Conservation (phyloP, 1,284 basidiomycete species). For the Cystobasidiaceae sp. region DNA sequence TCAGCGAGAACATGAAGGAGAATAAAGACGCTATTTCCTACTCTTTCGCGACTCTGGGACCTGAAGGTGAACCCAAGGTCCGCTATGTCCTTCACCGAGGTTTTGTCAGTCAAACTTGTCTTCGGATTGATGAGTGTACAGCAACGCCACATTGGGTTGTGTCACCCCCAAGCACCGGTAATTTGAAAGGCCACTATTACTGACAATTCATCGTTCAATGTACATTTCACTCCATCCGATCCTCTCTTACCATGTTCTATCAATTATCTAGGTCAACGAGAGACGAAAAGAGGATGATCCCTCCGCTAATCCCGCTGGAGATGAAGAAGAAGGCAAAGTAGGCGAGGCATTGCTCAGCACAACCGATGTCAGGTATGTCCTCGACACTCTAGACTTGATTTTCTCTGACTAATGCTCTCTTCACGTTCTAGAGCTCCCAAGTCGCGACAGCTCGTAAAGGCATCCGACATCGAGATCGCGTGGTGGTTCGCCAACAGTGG, state of each 20-base stretch:
- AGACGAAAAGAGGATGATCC: conserved; percentile 36
- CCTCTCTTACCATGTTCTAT: neutral
- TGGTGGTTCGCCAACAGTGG: conserved; percentile 47
- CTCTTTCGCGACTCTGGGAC: conserved; percentile 12
- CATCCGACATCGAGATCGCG: conserved; percentile 43
- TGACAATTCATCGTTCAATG: no score
- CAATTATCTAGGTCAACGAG: conserved; percentile 10
- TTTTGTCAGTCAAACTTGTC: conserved; percentile 45
- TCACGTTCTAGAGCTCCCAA: conserved; percentile 41
- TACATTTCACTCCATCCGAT: neutral
- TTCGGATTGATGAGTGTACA: no score
- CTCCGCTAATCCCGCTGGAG: conserved; percentile 37
- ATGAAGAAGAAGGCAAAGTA: conserved; percentile 38
- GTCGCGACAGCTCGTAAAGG: conserved; percentile 42
- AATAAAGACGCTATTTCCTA: conserved; percentile 42
- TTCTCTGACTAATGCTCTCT: neutral
- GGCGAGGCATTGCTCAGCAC: conserved; percentile 45
- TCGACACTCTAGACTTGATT: neutral
- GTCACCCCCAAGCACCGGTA: no score
- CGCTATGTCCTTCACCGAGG: conserved; percentile 48
- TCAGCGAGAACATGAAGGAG: conserved; percentile 34
- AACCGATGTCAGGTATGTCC: conserved; percentile 43
- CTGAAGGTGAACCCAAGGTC: conserved; percentile 36
- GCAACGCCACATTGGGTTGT: no score
- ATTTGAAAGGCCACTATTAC: no score